phyloP scores from a whole-genome alignment of 371 early-diverging fungal species.

The Mucor ambiguus region DNA sequence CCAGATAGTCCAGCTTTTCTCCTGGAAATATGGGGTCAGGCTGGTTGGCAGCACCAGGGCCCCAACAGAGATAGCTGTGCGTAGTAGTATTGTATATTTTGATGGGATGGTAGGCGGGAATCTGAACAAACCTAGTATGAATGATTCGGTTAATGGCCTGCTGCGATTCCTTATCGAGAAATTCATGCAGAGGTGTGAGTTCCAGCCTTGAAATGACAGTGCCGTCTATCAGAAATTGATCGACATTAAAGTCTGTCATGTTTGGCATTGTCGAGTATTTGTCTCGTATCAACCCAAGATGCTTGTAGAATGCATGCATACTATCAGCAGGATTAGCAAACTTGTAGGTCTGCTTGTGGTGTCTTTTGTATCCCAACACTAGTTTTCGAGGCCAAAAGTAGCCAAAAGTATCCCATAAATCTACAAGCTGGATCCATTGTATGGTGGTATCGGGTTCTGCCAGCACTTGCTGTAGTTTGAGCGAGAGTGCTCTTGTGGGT shows the following conservation, averaged over 20 bases:
- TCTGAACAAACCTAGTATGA: slow-evolving; percentile 25
- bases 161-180: slow-evolving; percentile 19
- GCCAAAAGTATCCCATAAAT: slow-evolving; percentile 43
- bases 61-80: slow-evolving; percentile 42
- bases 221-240: slow-evolving; percentile 5
- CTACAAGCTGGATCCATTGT: slow-evolving; percentile 30
- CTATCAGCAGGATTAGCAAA: slow-evolving; percentile 10
- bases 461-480: slow-evolving; percentile 23
- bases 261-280: neutral
- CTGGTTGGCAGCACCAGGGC: slow-evolving; percentile 1
- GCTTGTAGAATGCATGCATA: slow-evolving; percentile 6
- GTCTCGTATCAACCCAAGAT: neutral
- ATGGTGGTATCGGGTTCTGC: slow-evolving; percentile 11
- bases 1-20: slow-evolving; percentile 8
- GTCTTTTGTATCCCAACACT: slow-evolving; percentile 23
- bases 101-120: slow-evolving; percentile 34
- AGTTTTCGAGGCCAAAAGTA: slow-evolving; percentile 52
- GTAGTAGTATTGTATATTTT: slow-evolving; percentile 36
- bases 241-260: neutral
- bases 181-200: slow-evolving; percentile 41
- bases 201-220: slow-evolving; percentile 17
- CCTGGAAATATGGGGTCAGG: slow-evolving; percentile 5
- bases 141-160: slow-evolving; percentile 31
- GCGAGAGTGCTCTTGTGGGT: slow-evolving; percentile 32
- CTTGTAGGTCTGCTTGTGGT: slow-evolving; percentile 8